These are phyloP conservation scores for Rubus idaeus DNA, from an alignment of 306 rosid species.

Conservation along the genomic window DNA sequence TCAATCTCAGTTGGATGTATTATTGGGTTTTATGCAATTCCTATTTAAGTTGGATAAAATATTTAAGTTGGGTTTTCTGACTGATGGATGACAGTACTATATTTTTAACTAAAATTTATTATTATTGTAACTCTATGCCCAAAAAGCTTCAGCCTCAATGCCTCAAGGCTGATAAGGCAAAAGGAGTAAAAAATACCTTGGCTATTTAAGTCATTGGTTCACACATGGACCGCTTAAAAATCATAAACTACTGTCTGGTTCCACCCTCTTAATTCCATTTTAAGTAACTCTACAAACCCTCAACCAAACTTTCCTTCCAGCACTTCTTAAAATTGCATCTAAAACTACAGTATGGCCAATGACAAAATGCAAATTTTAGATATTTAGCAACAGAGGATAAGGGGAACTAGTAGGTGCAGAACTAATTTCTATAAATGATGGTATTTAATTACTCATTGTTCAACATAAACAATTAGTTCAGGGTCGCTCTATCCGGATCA, in stretches of 20 bases:
- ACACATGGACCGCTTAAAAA: too few species aligned
- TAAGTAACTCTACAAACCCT: not conserved
- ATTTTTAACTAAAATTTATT: too few species aligned
- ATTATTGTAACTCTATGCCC: not conserved
- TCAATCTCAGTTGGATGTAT: not conserved
- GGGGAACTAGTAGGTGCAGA: not conserved
- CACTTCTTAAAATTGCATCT: not conserved
- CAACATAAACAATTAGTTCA: not conserved
- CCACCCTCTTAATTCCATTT: too few species aligned
- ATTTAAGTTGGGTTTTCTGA: not conserved
- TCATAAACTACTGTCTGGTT: too few species aligned
- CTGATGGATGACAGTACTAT: not conserved
- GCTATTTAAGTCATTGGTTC: too few species aligned
- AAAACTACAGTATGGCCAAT: not conserved
- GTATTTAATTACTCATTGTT: not conserved
- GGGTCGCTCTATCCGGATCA: too few species aligned
- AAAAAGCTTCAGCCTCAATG: not conserved
- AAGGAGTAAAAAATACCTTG: not conserved
- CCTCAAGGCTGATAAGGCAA: not conserved
- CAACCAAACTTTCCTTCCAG: not conserved
- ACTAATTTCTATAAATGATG: not conserved
- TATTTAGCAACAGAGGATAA: not conserved
- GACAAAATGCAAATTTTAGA: not conserved
- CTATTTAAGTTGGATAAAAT: not conserved
- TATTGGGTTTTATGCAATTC: not conserved